Base-by-base conservation (phyloP, 2,329 filamentous ascomycete species). In the Colletotrichum sojae region DNA sequence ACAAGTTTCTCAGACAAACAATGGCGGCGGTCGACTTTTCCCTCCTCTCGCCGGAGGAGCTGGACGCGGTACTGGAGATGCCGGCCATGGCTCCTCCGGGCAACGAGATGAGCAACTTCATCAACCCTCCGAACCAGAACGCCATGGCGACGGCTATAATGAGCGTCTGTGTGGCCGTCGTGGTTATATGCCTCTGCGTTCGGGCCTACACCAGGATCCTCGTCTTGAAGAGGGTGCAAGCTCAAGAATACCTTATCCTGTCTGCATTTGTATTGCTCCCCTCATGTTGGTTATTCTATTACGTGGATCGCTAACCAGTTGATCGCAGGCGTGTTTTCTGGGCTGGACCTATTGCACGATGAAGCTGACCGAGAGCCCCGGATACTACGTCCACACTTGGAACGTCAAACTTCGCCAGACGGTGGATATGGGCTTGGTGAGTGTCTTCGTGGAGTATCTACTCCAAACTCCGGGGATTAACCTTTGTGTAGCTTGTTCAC, bases 71-170 rank as follows among this genome's bases (percentile, higher is more conserved):
- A 10, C 55, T 68, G 31, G 60, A 55, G 6, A 36, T 31, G 20
- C 67, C 67, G 16, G 70, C 70, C 25, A 51, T 72, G 59, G 16
- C 40, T n/a, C 54, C 68, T 31, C 71, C 71, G 16, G 60, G 54
- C 3, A 64, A 48, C 6, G 57, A 56, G 3, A 55, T 53, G 31
- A 49, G 56, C 43, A 61, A 66, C 46, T 72, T 71, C 25, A 45
- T 63, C 13, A 61, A 69, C 45, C 69, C 69, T 36, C 65, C 71
- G 3, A 71, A 72, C 53, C 48, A 58, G 6, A 72, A 72, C 36
- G 54, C 25, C 5, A 51, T 72, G 18, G 71, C 69, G 2, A 40
- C 58, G 22, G 48, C 45, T 3, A 46, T 72, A 25, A 69, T 61
- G 15, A 61, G 59, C 27, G n/a, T 69, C 13, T 67, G 61, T 36